A percentile compares a stretch with the other conserved stretches of the same genome.
Evolutionary conservation across 2,329 filamentous ascomycete species (phyloP).

Genomic region (Epichloe baconii): DNA sequence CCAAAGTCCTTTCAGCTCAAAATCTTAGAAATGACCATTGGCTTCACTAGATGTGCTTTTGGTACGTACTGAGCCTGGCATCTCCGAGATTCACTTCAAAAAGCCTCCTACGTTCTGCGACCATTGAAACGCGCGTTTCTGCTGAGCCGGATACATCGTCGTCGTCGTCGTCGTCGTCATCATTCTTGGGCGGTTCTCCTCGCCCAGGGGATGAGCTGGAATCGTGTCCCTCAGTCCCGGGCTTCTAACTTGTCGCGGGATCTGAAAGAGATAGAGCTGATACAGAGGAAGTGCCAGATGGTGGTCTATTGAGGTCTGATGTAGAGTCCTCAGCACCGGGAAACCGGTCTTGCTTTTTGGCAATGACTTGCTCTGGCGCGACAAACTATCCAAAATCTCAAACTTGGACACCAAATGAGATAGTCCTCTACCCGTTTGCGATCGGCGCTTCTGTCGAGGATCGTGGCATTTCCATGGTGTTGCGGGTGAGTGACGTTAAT

Average conservation of each 20-base stretch:
- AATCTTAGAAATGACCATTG: background rate
- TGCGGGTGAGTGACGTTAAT: background rate
- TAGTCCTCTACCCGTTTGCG: constrained; percentile 6
- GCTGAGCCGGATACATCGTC: background rate
- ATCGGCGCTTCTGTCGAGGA: background rate
- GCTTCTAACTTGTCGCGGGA: background rate
- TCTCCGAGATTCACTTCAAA: constrained; percentile 10
- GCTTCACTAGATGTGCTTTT: background rate
- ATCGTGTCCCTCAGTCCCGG: no score
- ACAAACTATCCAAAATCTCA: constrained; percentile 16
- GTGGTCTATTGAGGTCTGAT: background rate
- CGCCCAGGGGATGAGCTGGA: no score
- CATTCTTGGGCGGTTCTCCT: background rate
- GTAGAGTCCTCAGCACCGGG: background rate
- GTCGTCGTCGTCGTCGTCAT: background rate
- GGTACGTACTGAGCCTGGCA: background rate
- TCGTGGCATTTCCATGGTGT: background rate
- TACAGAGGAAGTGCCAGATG: background rate
- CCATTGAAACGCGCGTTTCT: constrained; percentile 6
- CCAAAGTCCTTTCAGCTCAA: background rate
- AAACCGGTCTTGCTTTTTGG: background rate
- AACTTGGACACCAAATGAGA: constrained; percentile 24
- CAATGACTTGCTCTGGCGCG: constrained; percentile 1
- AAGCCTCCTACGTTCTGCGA: constrained; percentile 13
- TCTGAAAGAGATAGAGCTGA: background rate